These are phyloP conservation scores for Penicillium olsonii DNA, from an alignment of 2,329 filamentous ascomycete species.

Conservation along the genomic window DNA sequence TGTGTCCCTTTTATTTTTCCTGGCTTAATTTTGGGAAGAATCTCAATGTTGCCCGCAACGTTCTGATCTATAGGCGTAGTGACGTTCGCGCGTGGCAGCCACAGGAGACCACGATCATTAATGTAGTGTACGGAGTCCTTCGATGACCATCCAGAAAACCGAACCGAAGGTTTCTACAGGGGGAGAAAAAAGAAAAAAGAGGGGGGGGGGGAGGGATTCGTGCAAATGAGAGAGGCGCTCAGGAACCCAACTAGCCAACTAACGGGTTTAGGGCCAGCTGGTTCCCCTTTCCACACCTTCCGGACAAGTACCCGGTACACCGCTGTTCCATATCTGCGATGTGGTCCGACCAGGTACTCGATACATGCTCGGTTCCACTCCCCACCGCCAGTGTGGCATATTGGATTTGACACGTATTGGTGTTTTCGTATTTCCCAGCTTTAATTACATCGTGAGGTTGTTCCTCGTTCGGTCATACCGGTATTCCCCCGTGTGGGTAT, in stretches of 20 bases:
- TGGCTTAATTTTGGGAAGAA: background rate
- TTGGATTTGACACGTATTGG: constrained; percentile 18
- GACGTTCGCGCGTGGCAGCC: constrained; percentile 17
- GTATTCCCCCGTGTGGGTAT: too few relatives aligned
- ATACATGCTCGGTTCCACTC: constrained; percentile 6
- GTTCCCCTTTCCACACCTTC: constrained; percentile 10
- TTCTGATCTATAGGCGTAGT: too few relatives aligned
- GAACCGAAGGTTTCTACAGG: background rate
- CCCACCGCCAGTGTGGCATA: constrained; percentile 13
- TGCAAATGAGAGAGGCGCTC: constrained; percentile 9
- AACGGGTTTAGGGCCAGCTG: constrained; percentile 11
- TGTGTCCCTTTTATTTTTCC: background rate
- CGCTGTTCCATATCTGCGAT: background rate
- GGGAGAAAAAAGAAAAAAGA: background rate
- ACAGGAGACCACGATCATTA: constrained; percentile 1
- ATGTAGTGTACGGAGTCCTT: too few relatives aligned
- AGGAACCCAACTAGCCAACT: constrained; percentile 10
- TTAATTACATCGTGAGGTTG: background rate
- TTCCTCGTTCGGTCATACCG: too few relatives aligned
- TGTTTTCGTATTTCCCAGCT: constrained; percentile 12
- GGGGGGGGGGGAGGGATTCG: constrained; percentile 3
- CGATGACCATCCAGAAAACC: background rate
- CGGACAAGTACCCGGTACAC: constrained; percentile 7
- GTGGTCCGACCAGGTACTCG: constrained; percentile 1
- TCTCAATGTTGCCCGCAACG: too few relatives aligned